These are phyloP conservation scores for Alternaria infectoria DNA, from an alignment of 2,329 filamentous ascomycete species.

Conservation along the genomic window DNA sequence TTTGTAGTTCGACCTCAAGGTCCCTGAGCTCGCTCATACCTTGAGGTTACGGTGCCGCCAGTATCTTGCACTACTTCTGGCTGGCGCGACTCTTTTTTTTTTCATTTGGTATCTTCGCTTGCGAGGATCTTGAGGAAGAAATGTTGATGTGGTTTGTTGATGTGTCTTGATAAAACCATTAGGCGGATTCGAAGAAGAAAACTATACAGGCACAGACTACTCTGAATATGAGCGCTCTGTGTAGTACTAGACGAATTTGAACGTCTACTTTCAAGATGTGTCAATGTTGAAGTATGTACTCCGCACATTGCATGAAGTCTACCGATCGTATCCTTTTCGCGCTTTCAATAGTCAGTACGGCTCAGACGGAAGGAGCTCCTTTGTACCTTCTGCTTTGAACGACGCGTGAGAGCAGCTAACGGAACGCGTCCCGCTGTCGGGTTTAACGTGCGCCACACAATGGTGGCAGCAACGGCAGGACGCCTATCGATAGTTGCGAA, in stretches of 20 bases:
- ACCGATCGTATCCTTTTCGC: not conserved
- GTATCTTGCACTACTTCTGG: not conserved
- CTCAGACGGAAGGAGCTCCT: not conserved
- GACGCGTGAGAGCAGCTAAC: not conserved
- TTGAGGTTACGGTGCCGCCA: not conserved
- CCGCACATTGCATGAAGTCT: not conserved
- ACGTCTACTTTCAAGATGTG: not conserved
- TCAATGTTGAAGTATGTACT: not conserved
- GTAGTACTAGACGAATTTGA: not conserved
- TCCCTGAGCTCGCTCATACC: not conserved
- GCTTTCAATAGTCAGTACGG: not conserved
- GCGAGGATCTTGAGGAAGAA: not conserved
- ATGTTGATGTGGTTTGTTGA: not conserved
- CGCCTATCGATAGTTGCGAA: not conserved
- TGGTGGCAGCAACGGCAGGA: not conserved
- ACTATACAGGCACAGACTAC: accelerated
- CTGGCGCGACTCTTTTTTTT: not conserved
- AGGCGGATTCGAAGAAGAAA: not conserved
- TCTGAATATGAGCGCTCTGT: not conserved
- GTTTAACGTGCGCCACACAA: not conserved
- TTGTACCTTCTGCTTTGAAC: not conserved
- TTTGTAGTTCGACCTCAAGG: not conserved
- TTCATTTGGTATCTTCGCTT: not conserved
- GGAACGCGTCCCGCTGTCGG: not conserved
- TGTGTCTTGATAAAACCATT: accelerated